phyloP scores from a whole-genome alignment of 2,329 filamentous ascomycete species.

The Clarireedia paspali region DNA sequence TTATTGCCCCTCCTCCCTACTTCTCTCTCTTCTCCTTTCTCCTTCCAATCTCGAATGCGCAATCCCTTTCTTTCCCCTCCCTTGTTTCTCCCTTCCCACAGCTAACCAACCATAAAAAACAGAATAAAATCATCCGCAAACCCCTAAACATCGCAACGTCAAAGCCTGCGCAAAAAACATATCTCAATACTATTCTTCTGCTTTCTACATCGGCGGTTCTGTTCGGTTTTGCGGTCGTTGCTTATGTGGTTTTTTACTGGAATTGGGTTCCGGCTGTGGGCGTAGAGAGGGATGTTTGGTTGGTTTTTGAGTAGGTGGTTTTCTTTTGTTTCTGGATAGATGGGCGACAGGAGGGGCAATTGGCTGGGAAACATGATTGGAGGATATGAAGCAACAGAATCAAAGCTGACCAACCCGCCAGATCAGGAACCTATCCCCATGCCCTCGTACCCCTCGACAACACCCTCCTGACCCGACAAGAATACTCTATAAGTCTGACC shows the following conservation, averaged over 20 bases:
- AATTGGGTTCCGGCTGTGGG: constrained; percentile 60
- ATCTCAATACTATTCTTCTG: constrained; percentile 44
- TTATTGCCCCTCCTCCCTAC: too few relatives aligned
- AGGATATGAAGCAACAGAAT: background rate
- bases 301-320: constrained; percentile 52
- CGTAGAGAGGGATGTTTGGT: constrained; percentile 52
- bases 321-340: background rate
- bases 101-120: background rate
- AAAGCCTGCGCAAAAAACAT: constrained; percentile 54
- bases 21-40: background rate
- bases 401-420: constrained; percentile 16
- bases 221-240: constrained; percentile 47
- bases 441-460: constrained; percentile 26
- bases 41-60: background rate
- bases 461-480: constrained; percentile 61
- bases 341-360: too few relatives aligned
- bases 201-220: constrained; percentile 42
- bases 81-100: background rate
- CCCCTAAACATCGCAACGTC: constrained; percentile 51
- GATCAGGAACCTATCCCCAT: constrained; percentile 31
- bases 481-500: constrained; percentile 75
- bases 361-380: too few relatives aligned
- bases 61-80: background rate
- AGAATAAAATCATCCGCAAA: constrained; percentile 43
- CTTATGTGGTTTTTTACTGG: constrained; percentile 62